Evolutionary conservation across 768 basidiomycete species (phyloP), one percentile per base, ranked within the genome.

Genomic region (Mycena filopes): DNA sequence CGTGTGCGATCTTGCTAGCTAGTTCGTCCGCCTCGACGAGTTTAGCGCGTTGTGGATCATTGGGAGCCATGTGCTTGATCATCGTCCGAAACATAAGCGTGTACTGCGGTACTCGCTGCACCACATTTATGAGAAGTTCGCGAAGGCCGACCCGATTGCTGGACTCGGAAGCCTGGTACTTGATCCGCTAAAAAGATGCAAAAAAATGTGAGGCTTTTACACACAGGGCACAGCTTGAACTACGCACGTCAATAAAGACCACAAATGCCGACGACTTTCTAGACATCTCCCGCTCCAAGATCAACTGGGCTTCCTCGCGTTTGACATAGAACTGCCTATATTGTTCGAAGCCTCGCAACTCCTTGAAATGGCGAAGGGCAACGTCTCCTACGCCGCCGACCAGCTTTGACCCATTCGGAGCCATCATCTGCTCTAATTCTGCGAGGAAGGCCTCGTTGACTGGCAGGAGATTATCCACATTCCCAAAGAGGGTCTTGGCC

Each of bases 101-200:
- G 78, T 98, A 98, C 68, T 97, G 85, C 5, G 96, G 96, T 72
- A 99, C 95, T 36, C 96, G 89, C 73, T 99, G 96, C 7, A 98
- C 94, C 18, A 96, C 96, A 70, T 99, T 96, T 90, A 97, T 97
- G 23, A 98, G 84, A 51, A 98, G 86, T 75, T 97, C 96, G 28
- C 96, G 86, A 58, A 98, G 82, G 46, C 94, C 95, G 60, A 97
- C 86, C 42, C 95, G 92, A 74, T 93, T 95, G 71, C 85, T 84
- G 31, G 84, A 76, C 69, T 93, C 93, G 23, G 87, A 81, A 18
- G 87, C 87, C 67, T 90, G 88, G 74, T 96, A 97, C 82, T 97
- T 96, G 76, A 94, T 89, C 61, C 89, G 89, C 93, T 96, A 70
- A 20, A 36, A 36, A 36, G 36, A 36, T 36, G 59, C 62, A 65